Percentiles rank a stretch among this genome's conserved stretches.
Conservation (phyloP, 1,284 basidiomycete genomes). For the Marasmius tenuissimus region DNA sequence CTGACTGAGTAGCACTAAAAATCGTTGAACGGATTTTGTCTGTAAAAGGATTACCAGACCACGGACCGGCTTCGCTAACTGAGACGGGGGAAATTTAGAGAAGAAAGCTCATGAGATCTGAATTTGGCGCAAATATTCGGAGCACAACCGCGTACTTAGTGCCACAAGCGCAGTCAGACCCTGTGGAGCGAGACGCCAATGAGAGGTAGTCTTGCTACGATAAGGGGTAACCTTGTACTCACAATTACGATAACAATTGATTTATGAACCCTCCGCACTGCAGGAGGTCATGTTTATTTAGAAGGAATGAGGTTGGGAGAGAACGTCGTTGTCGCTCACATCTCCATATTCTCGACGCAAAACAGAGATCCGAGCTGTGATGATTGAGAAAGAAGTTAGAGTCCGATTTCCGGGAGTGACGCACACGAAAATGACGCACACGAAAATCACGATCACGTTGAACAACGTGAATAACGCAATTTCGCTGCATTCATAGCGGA, state of each 20-base stretch:
- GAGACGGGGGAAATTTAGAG: neutral
- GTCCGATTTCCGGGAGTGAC: neutral
- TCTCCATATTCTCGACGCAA: neutral
- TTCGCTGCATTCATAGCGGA: neutral
- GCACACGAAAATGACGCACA: neutral
- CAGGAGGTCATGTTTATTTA: neutral
- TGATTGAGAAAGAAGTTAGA: neutral
- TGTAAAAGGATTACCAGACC: too few species aligned
- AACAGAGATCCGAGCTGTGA: neutral
- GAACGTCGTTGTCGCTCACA: neutral
- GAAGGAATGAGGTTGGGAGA: neutral
- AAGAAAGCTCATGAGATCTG: neutral
- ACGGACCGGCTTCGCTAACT: neutral
- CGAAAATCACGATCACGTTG: neutral
- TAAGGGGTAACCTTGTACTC: neutral
- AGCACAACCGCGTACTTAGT: neutral
- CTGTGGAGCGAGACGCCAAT: neutral
- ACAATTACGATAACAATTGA: neutral
- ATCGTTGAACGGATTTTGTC: too few species aligned
- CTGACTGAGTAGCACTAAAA: too few species aligned
- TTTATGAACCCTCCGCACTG: neutral
- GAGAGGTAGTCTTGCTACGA: neutral
- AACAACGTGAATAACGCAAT: neutral
- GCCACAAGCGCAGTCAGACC: neutral
- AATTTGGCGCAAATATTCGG: neutral